phyloP scores from a whole-genome alignment of 257 asterid species.

The Solanum rostratum region DNA sequence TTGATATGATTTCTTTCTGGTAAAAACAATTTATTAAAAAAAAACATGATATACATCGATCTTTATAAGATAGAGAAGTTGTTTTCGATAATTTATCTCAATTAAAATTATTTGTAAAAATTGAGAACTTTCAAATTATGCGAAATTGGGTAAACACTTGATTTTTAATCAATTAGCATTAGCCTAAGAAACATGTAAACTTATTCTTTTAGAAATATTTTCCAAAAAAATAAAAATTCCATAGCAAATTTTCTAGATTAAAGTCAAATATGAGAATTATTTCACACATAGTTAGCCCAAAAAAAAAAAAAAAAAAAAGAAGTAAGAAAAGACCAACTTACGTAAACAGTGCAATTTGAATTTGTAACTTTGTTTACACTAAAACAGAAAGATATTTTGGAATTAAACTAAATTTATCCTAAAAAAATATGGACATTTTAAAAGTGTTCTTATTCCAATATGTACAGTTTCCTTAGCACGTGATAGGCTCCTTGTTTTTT shows the following conservation, averaged over 20 bases:
- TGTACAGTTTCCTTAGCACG: background rate
- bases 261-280: background rate
- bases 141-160: background rate
- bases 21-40: background rate
- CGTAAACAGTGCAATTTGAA: background rate
- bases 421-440: background rate
- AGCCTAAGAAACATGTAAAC: no score
- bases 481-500: background rate
- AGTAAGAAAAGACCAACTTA: background rate
- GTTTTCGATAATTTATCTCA: background rate
- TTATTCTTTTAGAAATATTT: no score
- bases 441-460: background rate
- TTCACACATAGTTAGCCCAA: background rate
- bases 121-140: background rate
- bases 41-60: background rate
- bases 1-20: background rate
- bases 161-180: background rate
- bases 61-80: background rate
- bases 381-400: background rate
- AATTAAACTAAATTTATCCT: background rate
- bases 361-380: background rate
- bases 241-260: background rate
- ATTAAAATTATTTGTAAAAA: background rate
- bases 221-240: background rate
- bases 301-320: no score